Conservation (phyloP, 176 grass and related monocot species). For the Carex scoparia region DNA sequence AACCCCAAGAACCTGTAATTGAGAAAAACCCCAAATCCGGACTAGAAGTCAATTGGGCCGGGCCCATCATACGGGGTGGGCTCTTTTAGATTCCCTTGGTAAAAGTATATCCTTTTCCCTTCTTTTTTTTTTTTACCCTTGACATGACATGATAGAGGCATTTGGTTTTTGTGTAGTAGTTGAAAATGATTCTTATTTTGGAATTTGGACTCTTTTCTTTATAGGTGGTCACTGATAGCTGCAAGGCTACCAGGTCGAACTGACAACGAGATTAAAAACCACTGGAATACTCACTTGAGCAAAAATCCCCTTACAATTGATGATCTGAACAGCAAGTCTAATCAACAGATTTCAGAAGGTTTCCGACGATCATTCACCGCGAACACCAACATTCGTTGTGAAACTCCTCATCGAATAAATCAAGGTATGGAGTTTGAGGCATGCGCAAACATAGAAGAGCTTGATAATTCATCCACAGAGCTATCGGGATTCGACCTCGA, state of each 20-base stretch:
- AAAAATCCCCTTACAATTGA: slow-evolving; percentile 33
- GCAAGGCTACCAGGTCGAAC: slow-evolving; percentile 39
- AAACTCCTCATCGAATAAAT: neutral
- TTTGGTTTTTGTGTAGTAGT: neutral
- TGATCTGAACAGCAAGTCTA: slow-evolving; percentile 35
- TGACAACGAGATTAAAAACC: slow-evolving; percentile 47
- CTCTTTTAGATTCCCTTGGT: neutral
- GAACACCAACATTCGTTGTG: neutral
- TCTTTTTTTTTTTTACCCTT: neutral
- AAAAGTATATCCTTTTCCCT: neutral
- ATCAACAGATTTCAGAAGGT: neutral
- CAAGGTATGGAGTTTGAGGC: neutral
- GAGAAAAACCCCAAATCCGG: neutral
- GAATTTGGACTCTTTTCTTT: neutral
- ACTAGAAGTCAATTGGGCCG: neutral
- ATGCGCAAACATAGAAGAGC: neutral
- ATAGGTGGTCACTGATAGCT: slow-evolving; percentile 40
- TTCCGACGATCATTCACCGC: neutral
- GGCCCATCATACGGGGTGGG: neutral
- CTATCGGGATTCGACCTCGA: slow-evolving; percentile 16
- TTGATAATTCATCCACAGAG: neutral
- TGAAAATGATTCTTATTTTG: neutral
- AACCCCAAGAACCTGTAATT: neutral
- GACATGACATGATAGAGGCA: neutral
- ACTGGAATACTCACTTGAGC: slow-evolving; percentile 59